These are phyloP conservation scores for Mycena metata DNA, from an alignment of 768 basidiomycete genomes.

Conservation along the genomic window DNA sequence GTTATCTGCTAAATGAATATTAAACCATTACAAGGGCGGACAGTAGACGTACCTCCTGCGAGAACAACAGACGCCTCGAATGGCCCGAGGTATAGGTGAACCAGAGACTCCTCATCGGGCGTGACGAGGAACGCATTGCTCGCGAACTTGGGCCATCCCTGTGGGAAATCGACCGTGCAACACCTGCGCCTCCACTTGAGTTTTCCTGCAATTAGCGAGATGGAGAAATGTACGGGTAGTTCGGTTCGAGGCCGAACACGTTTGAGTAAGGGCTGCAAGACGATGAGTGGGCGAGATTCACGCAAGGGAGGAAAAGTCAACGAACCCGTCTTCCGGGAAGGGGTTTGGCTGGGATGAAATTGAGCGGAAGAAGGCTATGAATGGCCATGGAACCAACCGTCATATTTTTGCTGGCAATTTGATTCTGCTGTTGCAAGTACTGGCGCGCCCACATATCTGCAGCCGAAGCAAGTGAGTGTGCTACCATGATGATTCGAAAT, in stretches of 20 bases:
- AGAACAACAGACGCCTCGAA: constrained; percentile 50
- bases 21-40: background rate
- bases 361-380: constrained; percentile 15
- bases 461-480: background rate
- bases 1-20: constrained; percentile 43
- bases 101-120: constrained; percentile 49
- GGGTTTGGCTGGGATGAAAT: constrained; percentile 54
- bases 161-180: constrained; percentile 59
- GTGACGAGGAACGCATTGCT: constrained; percentile 56
- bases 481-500: background rate
- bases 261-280: constrained; percentile 51
- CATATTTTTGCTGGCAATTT: constrained; percentile 70
- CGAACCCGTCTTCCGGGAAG: constrained; percentile 65
- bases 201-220: background rate
- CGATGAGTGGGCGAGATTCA: background rate
- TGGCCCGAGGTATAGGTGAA: constrained; percentile 57
- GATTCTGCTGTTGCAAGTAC: constrained; percentile 72
- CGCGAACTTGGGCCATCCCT: constrained; percentile 60
- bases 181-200: constrained; percentile 41
- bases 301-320: background rate
- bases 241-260: constrained; percentile 58
- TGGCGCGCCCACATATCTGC: constrained; percentile 71
- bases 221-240: constrained; percentile 48
- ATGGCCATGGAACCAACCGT: constrained; percentile 54
- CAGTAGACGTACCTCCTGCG: constrained; percentile 44